Evolutionary conservation across 2,329 filamentous ascomycete species (phyloP), one percentile per base, ranked within the genome.

Genomic region (Cytospora piceae): DNA sequence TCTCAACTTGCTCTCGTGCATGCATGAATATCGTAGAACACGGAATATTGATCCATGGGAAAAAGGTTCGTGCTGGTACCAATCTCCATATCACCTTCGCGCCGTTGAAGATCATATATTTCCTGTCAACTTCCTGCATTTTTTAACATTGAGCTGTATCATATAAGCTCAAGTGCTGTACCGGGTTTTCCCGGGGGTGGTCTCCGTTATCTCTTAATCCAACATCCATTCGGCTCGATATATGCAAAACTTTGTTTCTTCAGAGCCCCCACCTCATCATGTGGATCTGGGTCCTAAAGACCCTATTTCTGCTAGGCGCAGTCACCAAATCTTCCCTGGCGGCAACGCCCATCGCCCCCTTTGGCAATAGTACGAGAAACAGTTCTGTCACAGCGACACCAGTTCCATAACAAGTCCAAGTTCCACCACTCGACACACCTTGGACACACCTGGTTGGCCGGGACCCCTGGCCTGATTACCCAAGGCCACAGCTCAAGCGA

Each of bases 381-480:
- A 61, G 37, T 12, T n/a, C 59, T 15, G 22, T 56, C 6, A 52
- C 42, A 15, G 31, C 57, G 22, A 4, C 58, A 2, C 27, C 52
- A 32, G 66, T 66, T 27, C 75, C 76, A 0, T 80, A 82, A 71
- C 67, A 74, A 29, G 73, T 77, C 0, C 72, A 79, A 64, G 76
- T 71, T 9, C 78, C 79, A 17, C 81, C 79, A 0, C 76, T 83
- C 2, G 80, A 82, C 67, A 85, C 82, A 2, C 77, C 80, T 11
- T 86, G 83, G 83, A 86, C 84, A 1, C 74, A 78, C 63, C 74
- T 79, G 6, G 81, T 85, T 24, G 83, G 84, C 39, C 83, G 77
- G 0, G 75, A 82, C 49, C 83, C 84, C 0, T 86, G 85, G 85
- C 82, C 82, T 0, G 83, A 87, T 58, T 80, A 87, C 68, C 85